These are phyloP conservation scores for Pythium dissotocum DNA, from an alignment of 352 stramenopile genomes.

Conservation along the genomic window DNA sequence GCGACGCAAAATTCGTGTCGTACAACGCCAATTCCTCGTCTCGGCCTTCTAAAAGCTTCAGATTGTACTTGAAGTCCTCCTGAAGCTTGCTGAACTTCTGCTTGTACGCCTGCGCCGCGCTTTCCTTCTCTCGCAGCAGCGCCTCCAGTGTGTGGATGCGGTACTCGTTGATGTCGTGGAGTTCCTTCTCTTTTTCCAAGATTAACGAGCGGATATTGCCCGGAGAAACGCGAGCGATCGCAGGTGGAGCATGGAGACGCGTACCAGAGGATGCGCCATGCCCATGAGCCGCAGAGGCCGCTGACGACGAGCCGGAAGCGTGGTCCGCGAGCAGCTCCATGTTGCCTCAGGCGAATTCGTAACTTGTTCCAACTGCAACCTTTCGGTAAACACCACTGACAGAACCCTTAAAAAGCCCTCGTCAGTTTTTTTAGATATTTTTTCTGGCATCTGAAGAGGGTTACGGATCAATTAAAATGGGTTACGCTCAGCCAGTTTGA, in stretches of 20 bases:
- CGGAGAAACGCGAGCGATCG: conserved; percentile 38
- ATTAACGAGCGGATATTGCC: conserved; percentile 87
- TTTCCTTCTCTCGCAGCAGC: conserved; percentile 76
- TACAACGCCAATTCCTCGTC: conserved; percentile 90
- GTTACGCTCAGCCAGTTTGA: not conserved
- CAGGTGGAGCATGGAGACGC: not conserved
- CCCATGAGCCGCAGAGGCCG: not conserved
- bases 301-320: not conserved
- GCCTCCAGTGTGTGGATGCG: conserved; percentile 79
- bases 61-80: conserved; percentile 94
- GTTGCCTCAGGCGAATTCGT: not conserved
- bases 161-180: conserved; percentile 93
- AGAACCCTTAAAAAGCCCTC: too few species aligned
- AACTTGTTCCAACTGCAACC: conserved; percentile 9
- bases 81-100: conserved; percentile 85
- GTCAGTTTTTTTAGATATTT: not conserved
- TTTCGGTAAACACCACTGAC: conserved; percentile 9
- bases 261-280: not conserved
- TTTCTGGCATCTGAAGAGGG: not conserved
- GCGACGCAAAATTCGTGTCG: conserved; percentile 78
- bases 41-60: conserved; percentile 89
- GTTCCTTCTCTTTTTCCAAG: conserved; percentile 89
- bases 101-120: conserved; percentile 45
- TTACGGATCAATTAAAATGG: not conserved
- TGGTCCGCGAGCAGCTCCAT: conserved; percentile 22